Evolutionary conservation across 495 filamentous ascomycete species (phyloP).

Genomic region (Tricharina praecox): DNA sequence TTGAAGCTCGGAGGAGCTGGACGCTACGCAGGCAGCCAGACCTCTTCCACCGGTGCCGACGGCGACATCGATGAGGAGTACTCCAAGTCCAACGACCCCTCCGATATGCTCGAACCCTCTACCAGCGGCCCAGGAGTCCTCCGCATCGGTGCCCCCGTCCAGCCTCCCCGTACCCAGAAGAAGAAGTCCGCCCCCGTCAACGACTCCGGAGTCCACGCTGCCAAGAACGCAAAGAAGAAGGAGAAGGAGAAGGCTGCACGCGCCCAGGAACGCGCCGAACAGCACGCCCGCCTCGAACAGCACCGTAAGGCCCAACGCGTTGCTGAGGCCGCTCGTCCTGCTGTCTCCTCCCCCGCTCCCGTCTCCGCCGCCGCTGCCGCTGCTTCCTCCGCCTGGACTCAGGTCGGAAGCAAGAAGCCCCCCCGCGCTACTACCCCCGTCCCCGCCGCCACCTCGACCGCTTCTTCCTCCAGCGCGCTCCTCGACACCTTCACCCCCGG

Average conservation of each 20-base stretch:
- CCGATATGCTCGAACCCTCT: slow-evolving; percentile 35
- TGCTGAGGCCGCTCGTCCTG: slow-evolving; percentile 28
- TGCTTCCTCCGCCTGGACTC: slow-evolving; percentile 30
- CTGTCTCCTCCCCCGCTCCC: slow-evolving; percentile 25
- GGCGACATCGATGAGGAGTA: slow-evolving; percentile 30
- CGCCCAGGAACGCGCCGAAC: slow-evolving; percentile 32
- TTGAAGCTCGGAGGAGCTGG: slow-evolving; percentile 21
- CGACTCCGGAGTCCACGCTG: slow-evolving; percentile 28
- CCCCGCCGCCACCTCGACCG: slow-evolving; percentile 3
- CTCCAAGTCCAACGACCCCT: slow-evolving; percentile 21
- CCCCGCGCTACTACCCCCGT: slow-evolving; percentile 6
- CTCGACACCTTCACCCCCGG: slow-evolving; percentile 33
- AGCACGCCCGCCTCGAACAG: slow-evolving; percentile 32
- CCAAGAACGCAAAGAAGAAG: slow-evolving; percentile 36
- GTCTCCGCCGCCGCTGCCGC: too few species aligned
- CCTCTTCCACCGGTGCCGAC: slow-evolving; percentile 30
- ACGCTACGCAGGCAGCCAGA: slow-evolving; percentile 13
- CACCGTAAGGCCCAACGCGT: slow-evolving; percentile 34
- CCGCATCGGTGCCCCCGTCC: slow-evolving; percentile 28
- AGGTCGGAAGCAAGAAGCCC: slow-evolving; percentile 6
- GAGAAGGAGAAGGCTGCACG: slow-evolving; percentile 32
- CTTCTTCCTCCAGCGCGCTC: slow-evolving; percentile 19
- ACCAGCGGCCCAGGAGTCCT: slow-evolving; percentile 29
- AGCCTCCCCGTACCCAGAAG: slow-evolving; percentile 28
- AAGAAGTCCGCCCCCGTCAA: slow-evolving; percentile 19